These are phyloP conservation scores for Spirogloea muscicola DNA, from an alignment of 139 green algal genomes.

Conservation along the genomic window DNA sequence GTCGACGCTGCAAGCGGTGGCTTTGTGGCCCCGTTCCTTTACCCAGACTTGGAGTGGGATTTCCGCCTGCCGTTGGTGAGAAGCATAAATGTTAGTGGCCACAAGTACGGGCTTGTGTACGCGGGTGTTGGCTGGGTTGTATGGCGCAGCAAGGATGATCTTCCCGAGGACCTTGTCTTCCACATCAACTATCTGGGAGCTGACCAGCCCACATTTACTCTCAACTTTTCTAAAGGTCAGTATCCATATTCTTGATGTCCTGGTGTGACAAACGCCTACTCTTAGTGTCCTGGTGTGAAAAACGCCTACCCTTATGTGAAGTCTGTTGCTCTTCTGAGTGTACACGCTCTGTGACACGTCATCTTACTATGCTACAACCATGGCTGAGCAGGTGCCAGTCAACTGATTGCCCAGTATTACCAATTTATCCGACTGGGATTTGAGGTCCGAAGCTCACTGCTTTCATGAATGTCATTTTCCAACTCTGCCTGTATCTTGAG, in stretches of 20 bases:
- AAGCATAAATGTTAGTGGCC: constrained; percentile 44
- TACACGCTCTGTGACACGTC: background rate
- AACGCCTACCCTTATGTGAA: no score
- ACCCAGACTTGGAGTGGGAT: constrained; percentile 48
- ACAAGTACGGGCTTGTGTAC: constrained; percentile 52
- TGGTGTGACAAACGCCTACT: no score
- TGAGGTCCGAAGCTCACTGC: no score
- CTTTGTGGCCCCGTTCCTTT: constrained; percentile 51
- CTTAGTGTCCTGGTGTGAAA: no score
- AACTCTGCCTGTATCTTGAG: no score
- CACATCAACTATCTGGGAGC: constrained; percentile 48
- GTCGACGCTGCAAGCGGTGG: constrained; percentile 50
- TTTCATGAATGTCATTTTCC: no score
- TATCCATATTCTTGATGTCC: no score
- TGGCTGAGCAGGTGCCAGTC: constrained; percentile 37
- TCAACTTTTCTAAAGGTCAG: constrained; percentile 43
- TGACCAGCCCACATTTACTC: constrained; percentile 40
- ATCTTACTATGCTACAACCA: background rate
- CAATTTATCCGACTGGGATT: constrained; percentile 51
- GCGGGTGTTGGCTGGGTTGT: constrained; percentile 44
- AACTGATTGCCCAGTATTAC: constrained; percentile 49
- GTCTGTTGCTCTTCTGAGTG: no score
- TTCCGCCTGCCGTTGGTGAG: constrained; percentile 45
- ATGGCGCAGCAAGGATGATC: constrained; percentile 35
- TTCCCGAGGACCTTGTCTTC: constrained; percentile 48